These are phyloP conservation scores for Purshia tridentata DNA, from an alignment of 306 rosid genomes.

Conservation along the genomic window DNA sequence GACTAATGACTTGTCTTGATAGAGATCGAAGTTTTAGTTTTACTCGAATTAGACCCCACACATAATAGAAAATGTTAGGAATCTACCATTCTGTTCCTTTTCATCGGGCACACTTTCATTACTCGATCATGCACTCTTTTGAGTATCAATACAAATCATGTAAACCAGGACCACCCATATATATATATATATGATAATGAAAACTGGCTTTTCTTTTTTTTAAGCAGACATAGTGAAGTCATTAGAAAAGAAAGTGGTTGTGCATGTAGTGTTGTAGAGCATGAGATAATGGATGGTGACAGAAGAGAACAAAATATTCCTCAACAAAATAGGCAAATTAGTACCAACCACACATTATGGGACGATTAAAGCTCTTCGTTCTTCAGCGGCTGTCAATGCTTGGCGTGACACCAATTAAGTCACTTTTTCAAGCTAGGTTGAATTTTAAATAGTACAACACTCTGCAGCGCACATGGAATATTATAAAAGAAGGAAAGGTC, in stretches of 20 bases:
- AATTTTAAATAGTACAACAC: no score
- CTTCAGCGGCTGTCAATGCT: background rate
- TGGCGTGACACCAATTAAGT: background rate
- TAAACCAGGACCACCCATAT: no score
- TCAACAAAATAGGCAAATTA: background rate
- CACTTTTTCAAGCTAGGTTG: background rate
- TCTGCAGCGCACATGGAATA: no score
- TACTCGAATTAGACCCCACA: no score
- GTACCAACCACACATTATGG: background rate
- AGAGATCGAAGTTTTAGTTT: no score
- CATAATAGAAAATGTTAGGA: no score
- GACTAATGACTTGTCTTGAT: no score
- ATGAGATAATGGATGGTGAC: slow-evolving; percentile 3
- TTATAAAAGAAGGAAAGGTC: no score
- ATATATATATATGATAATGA: background rate
- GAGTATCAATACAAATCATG: no score
- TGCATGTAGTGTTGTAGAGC: background rate
- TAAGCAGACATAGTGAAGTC: background rate
- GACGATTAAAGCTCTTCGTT: background rate
- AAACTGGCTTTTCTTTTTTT: background rate
- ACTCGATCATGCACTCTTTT: no score
- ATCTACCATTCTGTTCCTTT: no score
- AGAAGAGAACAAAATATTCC: slow-evolving; percentile 2
- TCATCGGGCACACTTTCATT: no score
- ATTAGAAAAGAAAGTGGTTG: background rate